These are phyloP conservation scores for Urostyla sp. DNA, from an alignment of 73 alveolate species.

Conservation along the genomic window DNA sequence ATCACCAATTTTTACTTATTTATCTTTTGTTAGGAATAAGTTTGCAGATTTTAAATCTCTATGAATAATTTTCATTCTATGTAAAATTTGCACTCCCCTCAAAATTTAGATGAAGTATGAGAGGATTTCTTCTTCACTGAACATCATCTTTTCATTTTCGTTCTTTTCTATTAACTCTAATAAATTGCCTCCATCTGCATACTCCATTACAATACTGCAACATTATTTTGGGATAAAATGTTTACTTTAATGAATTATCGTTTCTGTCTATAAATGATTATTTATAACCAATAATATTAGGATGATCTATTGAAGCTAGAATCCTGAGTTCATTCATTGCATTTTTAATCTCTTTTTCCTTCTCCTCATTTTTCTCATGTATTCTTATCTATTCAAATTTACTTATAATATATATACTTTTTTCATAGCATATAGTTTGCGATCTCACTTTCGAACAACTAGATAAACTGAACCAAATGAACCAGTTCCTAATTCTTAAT, in stretches of 20 bases:
- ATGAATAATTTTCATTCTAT: constrained; percentile 50
- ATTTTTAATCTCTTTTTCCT: constrained; percentile 77
- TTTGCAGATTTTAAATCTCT: constrained; percentile 73
- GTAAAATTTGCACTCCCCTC: constrained; percentile 72
- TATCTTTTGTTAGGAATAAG: constrained; percentile 68
- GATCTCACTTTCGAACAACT: constrained; percentile 2
- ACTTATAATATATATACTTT: neutral
- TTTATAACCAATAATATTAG: constrained; percentile 78
- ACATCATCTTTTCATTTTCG: constrained; percentile 53
- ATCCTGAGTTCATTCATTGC: constrained; percentile 87
- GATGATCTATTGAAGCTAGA: constrained; percentile 81
- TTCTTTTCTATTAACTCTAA: constrained; percentile 57
- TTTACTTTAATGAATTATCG: constrained; percentile 75
- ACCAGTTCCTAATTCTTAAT: neutral
- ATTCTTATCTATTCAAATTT: constrained; percentile 6
- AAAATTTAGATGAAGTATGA: constrained; percentile 71
- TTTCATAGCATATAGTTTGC: constrained; percentile 7
- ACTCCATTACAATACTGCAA: constrained; percentile 82
- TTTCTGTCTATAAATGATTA: constrained; percentile 83
- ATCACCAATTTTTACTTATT: constrained; percentile 77
- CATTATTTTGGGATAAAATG: neutral
- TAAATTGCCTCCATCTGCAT: constrained; percentile 88
- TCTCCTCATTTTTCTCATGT: neutral
- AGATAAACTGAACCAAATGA: constrained; percentile 12
- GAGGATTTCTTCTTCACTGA: constrained; percentile 77